Percentiles rank a stretch among this genome's conserved stretches.
Conservation (phyloP, 1,284 basidiomycete species). For the Tylopilus sp. region DNA sequence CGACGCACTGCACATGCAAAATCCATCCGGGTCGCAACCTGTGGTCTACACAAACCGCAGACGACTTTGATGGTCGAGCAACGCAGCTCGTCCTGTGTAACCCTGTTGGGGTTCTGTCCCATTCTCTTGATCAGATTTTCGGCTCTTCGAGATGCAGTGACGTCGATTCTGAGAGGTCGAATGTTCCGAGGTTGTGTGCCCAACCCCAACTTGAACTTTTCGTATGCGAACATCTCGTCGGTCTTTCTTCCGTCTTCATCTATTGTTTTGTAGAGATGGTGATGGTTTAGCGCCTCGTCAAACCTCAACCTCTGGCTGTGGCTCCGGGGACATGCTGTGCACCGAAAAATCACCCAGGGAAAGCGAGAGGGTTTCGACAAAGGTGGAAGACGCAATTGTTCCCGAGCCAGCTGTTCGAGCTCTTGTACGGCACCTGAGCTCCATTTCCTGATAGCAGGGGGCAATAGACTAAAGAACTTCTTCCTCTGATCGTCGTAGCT, state of each 20-base stretch:
- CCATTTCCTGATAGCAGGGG: slow-evolving; percentile 9
- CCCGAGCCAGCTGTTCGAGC: slow-evolving; percentile 7
- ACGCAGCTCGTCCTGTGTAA: not conserved
- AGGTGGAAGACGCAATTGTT: not conserved
- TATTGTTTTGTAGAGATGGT: slow-evolving; percentile 5
- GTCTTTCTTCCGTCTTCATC: too few relatives aligned
- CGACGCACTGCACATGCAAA: slow-evolving; percentile 12
- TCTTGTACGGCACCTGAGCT: slow-evolving; percentile 9
- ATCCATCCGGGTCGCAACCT: slow-evolving; percentile 3
- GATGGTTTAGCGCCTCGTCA: slow-evolving; percentile 12
- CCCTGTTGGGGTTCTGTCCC: slow-evolving; percentile 8
- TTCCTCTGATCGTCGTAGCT: not conserved
- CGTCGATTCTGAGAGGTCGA: slow-evolving; percentile 9
- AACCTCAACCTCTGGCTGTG: slow-evolving; percentile 2
- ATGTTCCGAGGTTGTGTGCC: not conserved
- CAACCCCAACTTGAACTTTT: not conserved
- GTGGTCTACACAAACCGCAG: slow-evolving; percentile 10
- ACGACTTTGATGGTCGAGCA: slow-evolving; percentile 10
- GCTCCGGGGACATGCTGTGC: slow-evolving; percentile 2
- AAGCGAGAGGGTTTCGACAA: slow-evolving; percentile 9
- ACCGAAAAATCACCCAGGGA: slow-evolving; percentile 15
- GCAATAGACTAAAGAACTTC: not conserved
- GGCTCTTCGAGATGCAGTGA: slow-evolving; percentile 5
- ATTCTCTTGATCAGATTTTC: slow-evolving; percentile 15
- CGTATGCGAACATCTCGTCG: not conserved